phyloP scores from a whole-genome alignment of 768 basidiomycete species.

The Cyclocybe cylindracea region DNA sequence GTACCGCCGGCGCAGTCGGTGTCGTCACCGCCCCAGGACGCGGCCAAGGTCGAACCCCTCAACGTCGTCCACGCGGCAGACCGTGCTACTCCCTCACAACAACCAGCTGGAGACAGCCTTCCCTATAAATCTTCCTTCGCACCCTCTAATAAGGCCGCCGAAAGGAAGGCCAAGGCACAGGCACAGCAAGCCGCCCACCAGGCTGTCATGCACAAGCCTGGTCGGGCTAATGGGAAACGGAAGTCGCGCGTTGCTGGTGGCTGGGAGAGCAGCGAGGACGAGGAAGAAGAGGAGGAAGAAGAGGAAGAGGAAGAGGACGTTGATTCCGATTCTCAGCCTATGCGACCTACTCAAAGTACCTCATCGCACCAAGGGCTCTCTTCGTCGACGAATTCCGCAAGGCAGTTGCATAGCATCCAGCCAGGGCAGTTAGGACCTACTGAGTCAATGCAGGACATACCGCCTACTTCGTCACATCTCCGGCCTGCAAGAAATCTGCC shows the following conservation, averaged over 20 bases:
- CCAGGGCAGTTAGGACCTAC: constrained; percentile 14
- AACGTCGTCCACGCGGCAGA: constrained; percentile 29
- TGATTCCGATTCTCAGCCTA: constrained; percentile 40
- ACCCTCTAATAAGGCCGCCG: constrained; percentile 77
- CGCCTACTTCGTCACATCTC: constrained; percentile 44
- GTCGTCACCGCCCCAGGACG: constrained; percentile 6
- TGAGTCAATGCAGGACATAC: constrained; percentile 24
- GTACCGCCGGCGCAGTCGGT: constrained; percentile 30
- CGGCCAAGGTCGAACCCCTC: constrained; percentile 33
- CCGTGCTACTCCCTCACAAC: constrained; percentile 15
- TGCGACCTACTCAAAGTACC: constrained; percentile 10
- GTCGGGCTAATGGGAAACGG: constrained; percentile 63
- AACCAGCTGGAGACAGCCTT: constrained; percentile 11
- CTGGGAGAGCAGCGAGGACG: constrained; percentile 76
- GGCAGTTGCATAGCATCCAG: constrained; percentile 23
- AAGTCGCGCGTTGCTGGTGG: constrained; percentile 59
- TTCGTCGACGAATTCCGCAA: constrained; percentile 19
- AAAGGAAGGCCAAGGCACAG: constrained; percentile 82
- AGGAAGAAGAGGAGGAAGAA: constrained; percentile 78
- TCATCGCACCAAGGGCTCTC: constrained; percentile 18
- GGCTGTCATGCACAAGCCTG: constrained; percentile 76
- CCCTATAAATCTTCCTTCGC: constrained; percentile 88
- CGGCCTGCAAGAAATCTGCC: constrained; percentile 67
- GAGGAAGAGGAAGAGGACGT: constrained; percentile 73
- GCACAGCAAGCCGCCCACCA: constrained; percentile 83